Base-by-base conservation (phyloP, 1,284 basidiomycete species). In the Ganoderma leucocontextum region DNA sequence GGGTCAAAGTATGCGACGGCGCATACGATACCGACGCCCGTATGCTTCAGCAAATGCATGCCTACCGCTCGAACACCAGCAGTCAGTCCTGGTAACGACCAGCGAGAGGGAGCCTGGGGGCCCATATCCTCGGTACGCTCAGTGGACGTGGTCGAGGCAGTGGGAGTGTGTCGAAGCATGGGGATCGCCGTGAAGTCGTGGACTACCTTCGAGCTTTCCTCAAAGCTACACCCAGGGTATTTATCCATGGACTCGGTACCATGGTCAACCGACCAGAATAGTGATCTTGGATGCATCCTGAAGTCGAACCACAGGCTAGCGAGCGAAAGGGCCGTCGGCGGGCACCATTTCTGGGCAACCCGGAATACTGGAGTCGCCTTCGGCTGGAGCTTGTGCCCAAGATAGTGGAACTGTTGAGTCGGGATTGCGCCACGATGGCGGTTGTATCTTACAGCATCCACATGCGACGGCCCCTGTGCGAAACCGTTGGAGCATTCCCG, bases 1-100 rank as follows among this genome's bases (percentile, higher is more conserved):
- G 86, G 86, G 68, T 86, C 86, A 71, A 86, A 87, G 74, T 87
- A 87, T 1, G 86, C 86, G 19, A 86, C 85, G 6, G 85, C 82
- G 63, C 85, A 85, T 25, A 87, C 79, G 33, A 87, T 77, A 25
- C 85, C 86, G 52, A 84, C 80, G 15, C 86, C 86, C 0, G 80
- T 82, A 65, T 87, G 86, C 69, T 78, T 84, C 8, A 77, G 76
- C 55, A 78, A 73, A 69, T 87, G 85, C 65, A 80, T 78, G 57
- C 76, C 74, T 49, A 83, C 61, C 10, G 57, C 25, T 39, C 58
- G 57, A 13, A 47, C 12, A 29, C 47, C 25, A 3, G 49, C 36
- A 19, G 44, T 15, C 33, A 63, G 6, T n/a, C 60, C 29, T 22
- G 60, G 60, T 42, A 60, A 29, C 25, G 55, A 13, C 63, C 63